These are phyloP conservation scores for Claviceps cyperi DNA, from an alignment of 2,329 filamentous ascomycete species.

Conservation along the genomic window DNA sequence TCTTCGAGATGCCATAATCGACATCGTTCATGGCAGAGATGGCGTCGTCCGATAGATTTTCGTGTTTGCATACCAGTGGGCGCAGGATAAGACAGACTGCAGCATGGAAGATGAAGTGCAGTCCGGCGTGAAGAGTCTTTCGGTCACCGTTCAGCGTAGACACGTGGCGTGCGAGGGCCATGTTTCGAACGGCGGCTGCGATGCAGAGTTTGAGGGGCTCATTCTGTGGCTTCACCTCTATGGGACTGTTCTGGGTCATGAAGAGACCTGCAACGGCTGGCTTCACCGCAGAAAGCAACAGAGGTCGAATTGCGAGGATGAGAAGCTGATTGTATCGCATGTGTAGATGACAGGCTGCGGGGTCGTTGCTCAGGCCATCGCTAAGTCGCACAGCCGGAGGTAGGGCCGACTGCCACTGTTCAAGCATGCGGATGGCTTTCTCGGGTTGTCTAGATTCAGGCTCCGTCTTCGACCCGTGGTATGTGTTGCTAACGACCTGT, in stretches of 20 bases:
- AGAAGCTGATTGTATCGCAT: constrained; percentile 36
- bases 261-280: constrained; percentile 29
- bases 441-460: constrained; percentile 20
- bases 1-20: constrained; percentile 25
- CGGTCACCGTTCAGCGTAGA: constrained; percentile 20
- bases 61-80: constrained; percentile 22
- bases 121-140: constrained; percentile 28
- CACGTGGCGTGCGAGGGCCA: constrained; percentile 28
- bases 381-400: constrained; percentile 24
- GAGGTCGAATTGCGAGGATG: constrained; percentile 32
- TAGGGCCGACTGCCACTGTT: constrained; percentile 25
- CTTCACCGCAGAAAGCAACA: constrained; percentile 33
- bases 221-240: constrained; percentile 10
- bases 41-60: constrained; percentile 10
- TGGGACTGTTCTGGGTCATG: constrained; percentile 14
- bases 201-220: constrained; percentile 24
- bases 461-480: constrained; percentile 18
- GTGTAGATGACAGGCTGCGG: constrained; percentile 30
- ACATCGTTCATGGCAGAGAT: constrained; percentile 18
- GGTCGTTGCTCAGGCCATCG: constrained; percentile 23
- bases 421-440: constrained; percentile 26
- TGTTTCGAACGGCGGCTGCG: constrained; percentile 30
- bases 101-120: constrained; percentile 37
- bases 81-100: constrained; percentile 32
- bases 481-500: constrained; percentile 33